phyloP scores from a whole-genome alignment of 73 alveolate species.

The Diophrys appendiculata region DNA sequence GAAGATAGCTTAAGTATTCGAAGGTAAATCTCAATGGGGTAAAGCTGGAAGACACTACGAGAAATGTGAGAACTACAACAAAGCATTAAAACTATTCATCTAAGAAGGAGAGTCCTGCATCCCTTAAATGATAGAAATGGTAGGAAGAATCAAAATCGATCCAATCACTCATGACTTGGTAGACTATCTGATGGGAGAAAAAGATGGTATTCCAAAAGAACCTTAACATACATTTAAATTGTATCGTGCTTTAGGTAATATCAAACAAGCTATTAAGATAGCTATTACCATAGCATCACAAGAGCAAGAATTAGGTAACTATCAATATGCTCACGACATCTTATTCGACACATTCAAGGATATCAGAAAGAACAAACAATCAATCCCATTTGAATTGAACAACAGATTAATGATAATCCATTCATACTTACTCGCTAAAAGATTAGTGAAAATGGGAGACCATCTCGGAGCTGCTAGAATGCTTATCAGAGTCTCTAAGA shows the following conservation, averaged over 20 bases:
- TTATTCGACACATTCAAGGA: conserved; percentile 88
- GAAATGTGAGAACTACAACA: conserved; percentile 88
- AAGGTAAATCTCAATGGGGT: conserved; percentile 89
- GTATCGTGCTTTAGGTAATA: conserved; percentile 82
- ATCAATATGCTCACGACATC: conserved; percentile 95
- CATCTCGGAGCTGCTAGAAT: conserved; percentile 95
- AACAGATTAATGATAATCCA: conserved; percentile 94
- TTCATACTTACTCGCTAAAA: conserved; percentile 94
- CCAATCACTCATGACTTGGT: conserved; percentile 86
- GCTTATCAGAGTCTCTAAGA: conserved; percentile 93
- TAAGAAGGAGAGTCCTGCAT: conserved; percentile 91
- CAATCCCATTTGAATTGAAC: conserved; percentile 90
- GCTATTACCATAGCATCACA: conserved; percentile 94
- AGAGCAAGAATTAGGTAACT: conserved; percentile 95
- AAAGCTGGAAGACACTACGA: conserved; percentile 97
- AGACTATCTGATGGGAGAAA: conserved; percentile 93
- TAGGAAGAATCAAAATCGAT: conserved; percentile 92
- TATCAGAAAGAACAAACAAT: conserved; percentile 73
- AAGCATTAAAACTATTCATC: conserved; percentile 90
- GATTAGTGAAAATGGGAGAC: conserved; percentile 84
- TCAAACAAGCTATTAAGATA: conserved; percentile 86
- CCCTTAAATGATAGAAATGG: conserved; percentile 96
- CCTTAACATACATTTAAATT: conserved; percentile 89
- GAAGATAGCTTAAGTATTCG: conserved; percentile 92
- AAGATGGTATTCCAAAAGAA: conserved; percentile 93